Base-by-base conservation (phyloP, 371 early-diverging fungal genomes). In the Rhizopus sp. region DNA sequence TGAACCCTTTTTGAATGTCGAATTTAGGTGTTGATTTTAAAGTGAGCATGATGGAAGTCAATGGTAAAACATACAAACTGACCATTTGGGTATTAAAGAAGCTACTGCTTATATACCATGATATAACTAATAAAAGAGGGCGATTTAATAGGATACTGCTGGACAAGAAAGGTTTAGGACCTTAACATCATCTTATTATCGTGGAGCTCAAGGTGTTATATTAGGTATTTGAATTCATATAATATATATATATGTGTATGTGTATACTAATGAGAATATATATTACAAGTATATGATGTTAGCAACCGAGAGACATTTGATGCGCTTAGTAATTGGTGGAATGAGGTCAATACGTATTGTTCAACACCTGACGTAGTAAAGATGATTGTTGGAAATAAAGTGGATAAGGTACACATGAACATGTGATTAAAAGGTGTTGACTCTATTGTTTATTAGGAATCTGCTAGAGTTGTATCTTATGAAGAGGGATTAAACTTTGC, bases 181-280 rank as follows among this genome's bases (percentile, higher is more conserved):
- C 0, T 85, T 99, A 49, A 99, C 99, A 13, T 95, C 96, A 4
- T 93, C 94, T 33, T 99, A 99, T 74, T 99, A 99, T 69, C 88
- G 98, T 50, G 99, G 98, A 15, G 99, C 99, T 4, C 97, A 99
- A 73, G 99, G 99, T 16, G 95, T 99, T 10, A 91, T 99, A 60
- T 75, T 99, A 31, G 96, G 92, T 89, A 81, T 53, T 68, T 12
- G 5, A 35, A 44, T 5, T 9, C 5, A 49, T 9, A 48, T 17
- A 5, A 41, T 16, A 30, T 30, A 40, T 23, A 13, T n/a, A n/a
- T n/a, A n/a, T n/a, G n/a, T 29, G 16, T 29, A 47, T 47, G 49
- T 12, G 15, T 41, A 3, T 16, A 34, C 17, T 29, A 10, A 32
- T 7, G 23, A 9, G 34, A 34, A 45, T 41, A 13, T 23, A 0